Percentiles rank a stretch among this genome's conserved stretches.
Evolutionary conservation across 805 yeast genomes (phyloP).

Genomic region (Wickerhamiella galacta): DNA sequence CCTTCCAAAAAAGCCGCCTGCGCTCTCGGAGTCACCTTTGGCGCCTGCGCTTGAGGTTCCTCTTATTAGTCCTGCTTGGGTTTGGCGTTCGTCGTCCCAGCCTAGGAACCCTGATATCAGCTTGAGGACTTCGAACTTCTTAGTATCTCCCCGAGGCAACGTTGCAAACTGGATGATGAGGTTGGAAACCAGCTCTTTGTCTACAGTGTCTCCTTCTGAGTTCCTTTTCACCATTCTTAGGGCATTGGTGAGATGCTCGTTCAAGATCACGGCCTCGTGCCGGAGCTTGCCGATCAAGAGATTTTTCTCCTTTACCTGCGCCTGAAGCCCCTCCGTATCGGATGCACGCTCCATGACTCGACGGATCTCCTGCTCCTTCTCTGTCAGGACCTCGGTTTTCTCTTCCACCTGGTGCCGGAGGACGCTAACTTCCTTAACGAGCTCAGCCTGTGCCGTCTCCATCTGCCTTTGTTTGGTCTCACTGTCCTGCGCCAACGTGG

Average conservation of each 20-base stretch:
- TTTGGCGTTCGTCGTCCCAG: constrained; percentile 56
- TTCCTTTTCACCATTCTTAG: constrained; percentile 66
- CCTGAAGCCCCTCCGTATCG: constrained; percentile 27
- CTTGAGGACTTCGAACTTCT: constrained; percentile 81
- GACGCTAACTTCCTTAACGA: too few relatives aligned
- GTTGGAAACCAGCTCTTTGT: constrained; percentile 77
- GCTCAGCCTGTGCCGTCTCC: too few relatives aligned
- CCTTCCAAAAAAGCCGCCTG: constrained; percentile 23
- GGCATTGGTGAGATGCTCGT: constrained; percentile 93
- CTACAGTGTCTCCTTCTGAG: constrained; percentile 60
- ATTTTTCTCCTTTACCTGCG: constrained; percentile 46
- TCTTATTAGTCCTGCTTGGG: constrained; percentile 20
- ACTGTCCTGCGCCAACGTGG: constrained; percentile 6
- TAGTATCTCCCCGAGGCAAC: constrained; percentile 82
- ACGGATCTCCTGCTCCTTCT: constrained; percentile 3
- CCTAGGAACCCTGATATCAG: constrained; percentile 65
- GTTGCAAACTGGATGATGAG: constrained; percentile 69
- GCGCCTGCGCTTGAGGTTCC: constrained; percentile 3
- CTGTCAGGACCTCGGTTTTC: constrained; percentile 18
- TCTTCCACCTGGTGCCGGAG: constrained; percentile 16
- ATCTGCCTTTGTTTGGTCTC: too few relatives aligned
- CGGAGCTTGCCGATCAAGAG: constrained; percentile 75
- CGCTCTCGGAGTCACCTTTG: constrained; percentile 2
- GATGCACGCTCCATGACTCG: constrained; percentile 13
- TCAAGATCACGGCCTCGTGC: constrained; percentile 83